Evolutionary conservation across 108 stramenopile genomes (phyloP).

Genomic region (Cylindrotheca fusiformis): DNA sequence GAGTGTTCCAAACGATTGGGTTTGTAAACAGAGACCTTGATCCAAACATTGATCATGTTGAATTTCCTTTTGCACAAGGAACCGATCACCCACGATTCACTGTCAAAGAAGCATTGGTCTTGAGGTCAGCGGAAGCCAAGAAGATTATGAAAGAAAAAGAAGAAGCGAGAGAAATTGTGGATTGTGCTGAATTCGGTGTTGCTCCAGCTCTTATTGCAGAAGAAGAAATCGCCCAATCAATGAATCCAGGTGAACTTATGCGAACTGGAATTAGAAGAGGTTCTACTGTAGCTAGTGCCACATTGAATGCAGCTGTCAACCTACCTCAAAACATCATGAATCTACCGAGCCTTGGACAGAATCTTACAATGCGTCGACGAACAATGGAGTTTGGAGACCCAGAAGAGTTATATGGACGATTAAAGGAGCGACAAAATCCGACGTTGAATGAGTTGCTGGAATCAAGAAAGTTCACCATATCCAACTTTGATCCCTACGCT

Average conservation of each 20-base stretch:
- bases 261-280: constrained; percentile 6
- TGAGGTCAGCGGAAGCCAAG: constrained; percentile 16
- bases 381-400: constrained; percentile 17
- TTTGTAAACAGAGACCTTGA: constrained; percentile 25
- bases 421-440: constrained; percentile 19
- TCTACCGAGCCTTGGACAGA: not conserved
- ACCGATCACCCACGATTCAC: constrained; percentile 37
- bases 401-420: constrained; percentile 17
- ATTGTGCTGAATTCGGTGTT: constrained; percentile 36
- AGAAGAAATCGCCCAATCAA: constrained; percentile 5
- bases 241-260: constrained; percentile 9
- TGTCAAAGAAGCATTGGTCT: constrained; percentile 32
- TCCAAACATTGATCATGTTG: constrained; percentile 27
- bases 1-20: constrained; percentile 26
- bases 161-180: constrained; percentile 13
- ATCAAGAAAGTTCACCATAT: constrained; percentile 10
- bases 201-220: constrained; percentile 1
- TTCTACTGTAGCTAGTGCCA: constrained; percentile 11
- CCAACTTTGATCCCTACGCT: constrained; percentile 17
- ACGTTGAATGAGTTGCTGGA: constrained; percentile 25
- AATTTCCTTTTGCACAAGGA: constrained; percentile 40
- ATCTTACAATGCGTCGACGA: not conserved
- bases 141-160: constrained; percentile 13
- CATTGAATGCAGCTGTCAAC: not conserved
- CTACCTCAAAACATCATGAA: constrained; percentile 3